Conservation (phyloP, 176 grass and related monocot species). For the Avena atlantica region DNA sequence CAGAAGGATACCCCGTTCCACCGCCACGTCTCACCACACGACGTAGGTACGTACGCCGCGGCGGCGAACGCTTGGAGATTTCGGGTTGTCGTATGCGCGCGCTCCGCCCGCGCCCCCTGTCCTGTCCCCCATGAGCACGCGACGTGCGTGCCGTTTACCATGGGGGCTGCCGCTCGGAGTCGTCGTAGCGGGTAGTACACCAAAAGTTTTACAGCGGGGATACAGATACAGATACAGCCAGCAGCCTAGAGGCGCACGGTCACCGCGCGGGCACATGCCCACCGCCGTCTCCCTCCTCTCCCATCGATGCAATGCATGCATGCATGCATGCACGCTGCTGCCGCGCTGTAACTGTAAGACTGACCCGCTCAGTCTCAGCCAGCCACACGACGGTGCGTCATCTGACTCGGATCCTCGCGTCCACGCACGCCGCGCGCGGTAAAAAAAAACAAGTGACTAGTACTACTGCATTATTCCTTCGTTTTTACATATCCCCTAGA, state of each 20-base stretch:
- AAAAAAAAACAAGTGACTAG: neutral
- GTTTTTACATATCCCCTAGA: neutral
- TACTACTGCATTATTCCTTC: no score
- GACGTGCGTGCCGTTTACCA: constrained; percentile 19
- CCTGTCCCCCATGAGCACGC: neutral
- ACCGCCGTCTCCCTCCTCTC: neutral
- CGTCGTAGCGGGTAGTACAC: neutral
- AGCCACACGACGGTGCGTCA: constrained; percentile 15
- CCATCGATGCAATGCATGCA: constrained; percentile 8
- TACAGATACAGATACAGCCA: constrained; percentile 4
- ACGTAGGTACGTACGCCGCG: neutral
- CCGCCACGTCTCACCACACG: neutral
- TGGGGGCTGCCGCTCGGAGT: neutral
- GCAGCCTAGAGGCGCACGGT: no score
- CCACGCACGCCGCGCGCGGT: neutral
- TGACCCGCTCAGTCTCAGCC: no score
- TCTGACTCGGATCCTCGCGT: constrained; percentile 36
- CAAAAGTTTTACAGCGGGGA: constrained; percentile 46
- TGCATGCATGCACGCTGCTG: neutral
- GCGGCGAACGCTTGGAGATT: constrained; percentile 14
- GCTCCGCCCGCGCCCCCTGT: no score
- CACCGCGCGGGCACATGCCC: neutral
- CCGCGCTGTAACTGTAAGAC: no score
- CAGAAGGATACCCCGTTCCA: neutral
- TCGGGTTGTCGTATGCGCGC: constrained; percentile 27